Evolutionary conservation across 768 basidiomycete species (phyloP), one percentile per base, ranked within the genome.

Genomic region (Fibroporia radiculosa): DNA sequence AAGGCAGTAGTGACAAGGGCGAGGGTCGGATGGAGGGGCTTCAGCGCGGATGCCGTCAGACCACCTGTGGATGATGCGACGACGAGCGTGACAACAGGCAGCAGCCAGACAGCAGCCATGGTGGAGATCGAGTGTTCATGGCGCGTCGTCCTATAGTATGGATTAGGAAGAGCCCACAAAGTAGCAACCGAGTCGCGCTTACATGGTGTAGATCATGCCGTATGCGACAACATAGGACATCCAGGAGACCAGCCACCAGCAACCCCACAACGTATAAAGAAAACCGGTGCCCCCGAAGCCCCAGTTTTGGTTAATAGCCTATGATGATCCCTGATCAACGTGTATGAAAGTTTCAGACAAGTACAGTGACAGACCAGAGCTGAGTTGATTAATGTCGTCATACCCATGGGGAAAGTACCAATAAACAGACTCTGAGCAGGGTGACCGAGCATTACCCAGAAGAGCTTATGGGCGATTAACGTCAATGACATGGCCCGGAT

Each of bases 51-150:
- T 2, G 72, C 63, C 23, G 78, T 49, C 37, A 77, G 56, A 16
- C 69, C 70, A 7, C 77, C 76, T 0, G 72, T 64, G 3, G 76
- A 69, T 4, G 74, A 71, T 16, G 72, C 70, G 60, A 80, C 77
- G 47, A 78, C 61, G 19, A 72, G 69, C 2, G 76, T 62, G 16
- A 80, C 71, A 27, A 74, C 66, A 10, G 75, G 75, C 10, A 76
- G 65, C 7, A 77, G 66, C 73, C 74, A 75, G 1, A 68, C 61
- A 5, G 70, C 64, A 0, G 69, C 65, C 57, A 75, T 64, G 13
- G 62, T 63, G 19, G 66, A 54, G 31, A 69, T 40, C 1, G 62
- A 53, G 32, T 77, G 73, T 11, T 61, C 58, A 31, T 75, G 74
- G 3, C 63, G 48, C 23, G 58, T 65, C 29, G 72, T 70, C 73